These are phyloP conservation scores for Coniferiporia weirii DNA, from an alignment of 1,284 basidiomycete species.

Conservation along the genomic window DNA sequence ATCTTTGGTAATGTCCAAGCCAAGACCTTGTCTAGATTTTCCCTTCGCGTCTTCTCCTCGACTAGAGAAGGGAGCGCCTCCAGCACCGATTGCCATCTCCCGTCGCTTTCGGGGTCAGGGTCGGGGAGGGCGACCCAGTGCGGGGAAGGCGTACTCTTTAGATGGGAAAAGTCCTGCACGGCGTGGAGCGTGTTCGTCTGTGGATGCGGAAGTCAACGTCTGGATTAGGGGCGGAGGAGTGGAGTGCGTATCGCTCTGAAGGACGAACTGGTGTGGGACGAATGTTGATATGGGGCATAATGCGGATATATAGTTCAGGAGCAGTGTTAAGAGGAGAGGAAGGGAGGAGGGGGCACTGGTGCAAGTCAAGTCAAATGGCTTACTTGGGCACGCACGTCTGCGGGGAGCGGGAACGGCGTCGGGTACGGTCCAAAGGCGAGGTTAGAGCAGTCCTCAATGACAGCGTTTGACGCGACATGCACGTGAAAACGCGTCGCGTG, in stretches of 20 bases:
- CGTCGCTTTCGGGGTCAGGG: not conserved
- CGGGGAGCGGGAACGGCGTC: not conserved
- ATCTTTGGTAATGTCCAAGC: not conserved
- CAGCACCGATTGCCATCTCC: not conserved
- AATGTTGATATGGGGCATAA: not conserved
- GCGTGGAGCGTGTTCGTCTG: slow-evolving; percentile 9
- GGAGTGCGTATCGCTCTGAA: too few relatives aligned
- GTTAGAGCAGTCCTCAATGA: slow-evolving; percentile 65
- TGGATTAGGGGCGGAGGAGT: too few relatives aligned
- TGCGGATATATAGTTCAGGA: not conserved
- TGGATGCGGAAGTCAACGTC: not conserved
- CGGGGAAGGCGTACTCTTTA: slow-evolving; percentile 65
- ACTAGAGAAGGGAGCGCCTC: not conserved
- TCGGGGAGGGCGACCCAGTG: slow-evolving; percentile 46
- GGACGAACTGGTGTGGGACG: too few relatives aligned
- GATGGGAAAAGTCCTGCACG: slow-evolving; percentile 81
- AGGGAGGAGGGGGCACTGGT: not conserved
- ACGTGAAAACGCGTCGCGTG: slow-evolving; percentile 56
- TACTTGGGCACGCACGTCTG: slow-evolving; percentile 5
- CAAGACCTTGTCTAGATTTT: not conserved
- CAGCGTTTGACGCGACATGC: slow-evolving; percentile 58
- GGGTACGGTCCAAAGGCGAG: slow-evolving; percentile 64
- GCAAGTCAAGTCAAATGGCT: not conserved
- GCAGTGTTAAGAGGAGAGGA: not conserved
- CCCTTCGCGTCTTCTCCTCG: not conserved